Evolutionary conservation across 2,329 filamentous ascomycete species (phyloP).

Genomic region (Fusarium albidum): DNA sequence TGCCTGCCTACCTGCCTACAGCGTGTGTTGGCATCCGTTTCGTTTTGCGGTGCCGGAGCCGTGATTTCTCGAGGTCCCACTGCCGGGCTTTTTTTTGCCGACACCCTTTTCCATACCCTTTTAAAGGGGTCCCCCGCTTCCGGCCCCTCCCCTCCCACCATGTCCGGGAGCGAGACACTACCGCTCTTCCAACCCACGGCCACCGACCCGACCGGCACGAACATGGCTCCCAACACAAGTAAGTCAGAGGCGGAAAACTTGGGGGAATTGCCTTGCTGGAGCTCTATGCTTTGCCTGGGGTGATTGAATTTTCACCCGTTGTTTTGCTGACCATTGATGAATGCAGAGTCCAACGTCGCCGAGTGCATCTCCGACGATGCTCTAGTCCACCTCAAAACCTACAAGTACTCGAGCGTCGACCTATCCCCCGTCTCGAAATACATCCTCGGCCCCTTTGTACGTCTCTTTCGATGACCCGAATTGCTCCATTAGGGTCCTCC

Average conservation of each 20-base stretch:
- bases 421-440: constrained; percentile 94
- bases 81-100: constrained; percentile 19
- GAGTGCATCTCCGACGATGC: constrained; percentile 90
- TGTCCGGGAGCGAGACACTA: constrained; percentile 45
- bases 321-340: constrained; percentile 7
- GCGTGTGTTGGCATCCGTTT: constrained; percentile 12
- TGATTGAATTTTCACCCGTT: background rate
- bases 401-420: constrained; percentile 98
- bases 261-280: background rate
- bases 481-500: constrained; percentile 8
- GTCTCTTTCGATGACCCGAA: constrained; percentile 42
- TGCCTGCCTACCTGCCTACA: too few species aligned
- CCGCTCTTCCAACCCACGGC: constrained; percentile 43
- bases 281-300: background rate
- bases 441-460: constrained; percentile 93
- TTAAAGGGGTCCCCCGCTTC: constrained; percentile 35
- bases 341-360: constrained; percentile 61
- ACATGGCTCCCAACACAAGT: constrained; percentile 48
- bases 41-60: constrained; percentile 17
- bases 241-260: constrained; percentile 17
- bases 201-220: constrained; percentile 38
- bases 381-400: constrained; percentile 87
- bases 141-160: constrained; percentile 39
- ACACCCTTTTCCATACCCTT: constrained; percentile 27
- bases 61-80: constrained; percentile 11